Percentiles rank a stretch among this genome's conserved stretches.
Conservation (phyloP, 768 basidiomycete species). For the Lactifluus volemus region DNA sequence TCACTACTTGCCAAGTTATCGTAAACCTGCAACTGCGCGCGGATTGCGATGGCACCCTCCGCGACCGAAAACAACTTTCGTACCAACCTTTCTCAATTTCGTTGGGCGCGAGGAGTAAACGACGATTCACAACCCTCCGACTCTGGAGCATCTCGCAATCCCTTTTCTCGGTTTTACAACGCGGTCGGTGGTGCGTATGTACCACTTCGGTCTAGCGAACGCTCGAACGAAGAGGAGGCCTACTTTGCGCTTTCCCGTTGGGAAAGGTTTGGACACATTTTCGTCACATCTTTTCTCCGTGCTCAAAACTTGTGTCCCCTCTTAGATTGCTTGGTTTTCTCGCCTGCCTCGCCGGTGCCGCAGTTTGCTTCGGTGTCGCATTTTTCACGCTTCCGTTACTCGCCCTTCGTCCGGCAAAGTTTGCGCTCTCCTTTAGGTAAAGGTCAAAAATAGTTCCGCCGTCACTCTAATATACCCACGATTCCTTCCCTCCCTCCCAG, state of each 20-base stretch:
- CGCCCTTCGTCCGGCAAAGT: constrained; percentile 76
- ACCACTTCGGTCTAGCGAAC: constrained; percentile 72
- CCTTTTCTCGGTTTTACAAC: constrained; percentile 83
- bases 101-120: constrained; percentile 68
- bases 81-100: constrained; percentile 70
- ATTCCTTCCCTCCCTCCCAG: constrained; percentile 29
- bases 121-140: constrained; percentile 55
- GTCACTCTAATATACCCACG: neutral
- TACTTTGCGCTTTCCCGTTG: constrained; percentile 89
- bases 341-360: constrained; percentile 81
- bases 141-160: constrained; percentile 33
- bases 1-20: neutral
- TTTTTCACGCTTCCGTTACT: constrained; percentile 75
- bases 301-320: neutral
- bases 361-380: constrained; percentile 87
- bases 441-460: constrained; percentile 6
- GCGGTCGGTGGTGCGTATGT: constrained; percentile 82
- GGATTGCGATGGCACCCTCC: constrained; percentile 9
- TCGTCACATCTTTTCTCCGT: constrained; percentile 2
- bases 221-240: constrained; percentile 91
- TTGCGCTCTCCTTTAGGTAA: constrained; percentile 81
- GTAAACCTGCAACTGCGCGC: no score
- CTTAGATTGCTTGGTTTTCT: constrained; percentile 82
- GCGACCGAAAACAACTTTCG: constrained; percentile 58
- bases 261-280: constrained; percentile 59